Conservation (phyloP, 495 filamentous ascomycete genomes). For the Aspergillus nanangensis region DNA sequence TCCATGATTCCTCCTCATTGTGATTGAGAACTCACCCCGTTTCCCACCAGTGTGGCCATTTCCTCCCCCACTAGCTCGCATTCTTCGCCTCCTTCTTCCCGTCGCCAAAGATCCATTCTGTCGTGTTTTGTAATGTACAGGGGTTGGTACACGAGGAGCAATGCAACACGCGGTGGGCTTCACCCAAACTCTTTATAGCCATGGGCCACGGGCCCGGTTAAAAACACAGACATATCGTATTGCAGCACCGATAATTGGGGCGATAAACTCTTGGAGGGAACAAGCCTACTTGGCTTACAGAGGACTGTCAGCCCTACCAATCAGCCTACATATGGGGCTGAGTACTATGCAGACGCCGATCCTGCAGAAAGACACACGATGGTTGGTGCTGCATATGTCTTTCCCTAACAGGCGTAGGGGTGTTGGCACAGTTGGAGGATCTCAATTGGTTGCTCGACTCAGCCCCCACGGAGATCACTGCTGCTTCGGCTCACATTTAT, state of each 20-base stretch:
- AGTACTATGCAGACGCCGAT: not conserved
- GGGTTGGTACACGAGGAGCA: not conserved
- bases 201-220: not conserved
- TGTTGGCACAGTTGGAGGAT: not conserved
- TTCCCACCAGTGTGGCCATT: constrained; percentile 31
- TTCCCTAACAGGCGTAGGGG: constrained; percentile 4
- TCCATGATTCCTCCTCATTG: not conserved
- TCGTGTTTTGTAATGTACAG: not conserved
- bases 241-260: not conserved
- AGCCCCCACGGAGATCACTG: constrained; percentile 3
- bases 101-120: constrained; percentile 12
- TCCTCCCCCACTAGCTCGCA: constrained; percentile 33
- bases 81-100: constrained; percentile 11
- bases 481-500: not conserved
- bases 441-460: not conserved
- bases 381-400: constrained; percentile 10
- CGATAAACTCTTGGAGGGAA: not conserved
- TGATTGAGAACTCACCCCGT: constrained; percentile 22
- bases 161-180: not conserved
- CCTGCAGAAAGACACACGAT: not conserved
- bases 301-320: not conserved
- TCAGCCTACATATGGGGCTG: not conserved
- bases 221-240: not conserved
- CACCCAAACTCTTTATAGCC: not conserved
- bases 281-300: not conserved